Base-by-base conservation (phyloP, 2,329 filamentous ascomycete genomes). In the Colletotrichum eremochloae region DNA sequence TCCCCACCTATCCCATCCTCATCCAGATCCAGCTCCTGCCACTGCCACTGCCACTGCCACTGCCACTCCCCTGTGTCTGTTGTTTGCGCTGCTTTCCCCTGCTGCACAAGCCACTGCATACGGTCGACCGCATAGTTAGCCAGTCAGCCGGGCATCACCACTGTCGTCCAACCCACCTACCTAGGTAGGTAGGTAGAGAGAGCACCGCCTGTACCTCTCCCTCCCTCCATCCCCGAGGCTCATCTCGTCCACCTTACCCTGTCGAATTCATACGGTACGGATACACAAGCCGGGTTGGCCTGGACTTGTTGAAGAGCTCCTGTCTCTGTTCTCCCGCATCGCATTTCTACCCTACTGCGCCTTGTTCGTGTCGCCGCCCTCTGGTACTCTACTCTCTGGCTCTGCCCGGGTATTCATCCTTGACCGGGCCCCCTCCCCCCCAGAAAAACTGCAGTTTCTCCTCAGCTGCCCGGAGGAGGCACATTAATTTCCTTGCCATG, bases 401-500 rank as follows among this genome's bases (percentile, higher is more conserved):
- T 57, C 36, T 29, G 36, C 36, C 36, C 50, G 48, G 61, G 61
- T 63, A 63, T 42, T 52, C 40, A 50, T 56, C 48, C 64, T 67
- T 67, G 63, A 67, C 63, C 63, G 77, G 75, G 71, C 73, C 75
- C 75, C 68, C 68, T 24, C 29, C 29, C 29, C n/a, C 33, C 18
- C 44, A 7, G n/a, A 56, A 69, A 63, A 68, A 46, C 24, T 24
- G 65, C 63, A 57, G 40, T 63, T 63, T 68, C 36, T 58, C 63
- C 57, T 48, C 57, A 58, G 57, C 65, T 42, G 36, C 50, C 68
- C 40, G 50, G 46, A 48, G 55, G 71, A 65, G 63, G 71, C 55
- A 71, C 50, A 57, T 71, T 57, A 67, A 69, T 69, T 52, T 70
- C 70, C 70, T 65, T 42, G 56, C 55, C 60, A 90, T 90, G 88